Base-by-base conservation (phyloP, 306 rosid species). In the Parietaria judaica region DNA sequence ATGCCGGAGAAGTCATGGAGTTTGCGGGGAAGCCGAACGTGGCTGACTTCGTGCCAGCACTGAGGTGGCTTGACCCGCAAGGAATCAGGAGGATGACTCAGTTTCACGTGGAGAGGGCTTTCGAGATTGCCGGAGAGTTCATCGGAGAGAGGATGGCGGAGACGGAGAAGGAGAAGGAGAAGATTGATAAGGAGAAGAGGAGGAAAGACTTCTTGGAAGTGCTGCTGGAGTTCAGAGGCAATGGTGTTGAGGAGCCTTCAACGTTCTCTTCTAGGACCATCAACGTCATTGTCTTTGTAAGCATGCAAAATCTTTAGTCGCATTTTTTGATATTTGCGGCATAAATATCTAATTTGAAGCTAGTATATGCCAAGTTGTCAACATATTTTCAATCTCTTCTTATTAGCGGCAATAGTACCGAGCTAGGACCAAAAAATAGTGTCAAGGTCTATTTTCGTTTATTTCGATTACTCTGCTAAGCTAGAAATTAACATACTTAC, bases 1-100 rank as follows among this genome's bases (percentile, higher is more conserved):
- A 90, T 46, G 79, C 89, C 0, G 66, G 81, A 1, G 79, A 79
- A 69, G 87, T 90, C 17, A 87, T 83, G 97, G 90, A 90, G 70
- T 68, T 68, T 34, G 88, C 94, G 15, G 97, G 95, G 63, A 87
- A 83, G 65, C 95, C 95, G 0, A 87, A 90, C 11, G 64, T 81
- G 16, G 95, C 97, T 0, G 97, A 90, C 68, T 90, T 81, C 54
- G 63, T 87, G 14, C 94, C 88, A 0, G 9, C 69, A 31, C 35
- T 87, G 8, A 78, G 75, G 73, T 66, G 90, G 77, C 7, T 87
- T 34, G 97, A 90, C 36, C 97, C 94, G 6, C 97, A 90, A 47
- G 79, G 95, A 10, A 69, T 87, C 7, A 76, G 95, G 72, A 83
- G 74, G 48, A 85, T 74, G 11, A 87, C 95, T 0, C 90, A 84